Percentiles rank a stretch among this genome's conserved stretches.
phyloP scores from a whole-genome alignment of 129 eudicot species.

The Flaveria sonorensis region DNA sequence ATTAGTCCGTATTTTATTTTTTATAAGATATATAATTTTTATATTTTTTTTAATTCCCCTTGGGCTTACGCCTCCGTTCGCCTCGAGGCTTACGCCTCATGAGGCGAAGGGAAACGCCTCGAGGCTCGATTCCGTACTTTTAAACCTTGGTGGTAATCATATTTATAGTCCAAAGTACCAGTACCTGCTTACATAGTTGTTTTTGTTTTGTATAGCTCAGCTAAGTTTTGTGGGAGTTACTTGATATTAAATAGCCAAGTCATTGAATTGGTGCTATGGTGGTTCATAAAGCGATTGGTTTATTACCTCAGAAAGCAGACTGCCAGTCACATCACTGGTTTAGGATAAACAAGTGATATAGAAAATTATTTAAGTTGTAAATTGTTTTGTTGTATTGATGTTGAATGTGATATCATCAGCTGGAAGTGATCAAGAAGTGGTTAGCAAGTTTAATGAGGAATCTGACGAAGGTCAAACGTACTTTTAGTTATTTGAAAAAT shows the following conservation, averaged over 20 bases:
- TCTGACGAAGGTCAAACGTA: background rate
- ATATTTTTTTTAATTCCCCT: too few relatives aligned
- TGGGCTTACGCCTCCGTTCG: too few relatives aligned
- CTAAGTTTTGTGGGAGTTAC: background rate
- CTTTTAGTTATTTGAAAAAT: background rate
- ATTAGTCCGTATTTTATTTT: too few relatives aligned
- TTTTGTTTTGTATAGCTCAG: slow-evolving; percentile 1
- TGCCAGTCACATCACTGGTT: background rate
- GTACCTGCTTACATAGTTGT: background rate
- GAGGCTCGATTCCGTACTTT: too few relatives aligned
- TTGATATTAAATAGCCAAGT: background rate
- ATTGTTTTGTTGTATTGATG: slow-evolving; percentile 3
- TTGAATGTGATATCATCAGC: background rate
- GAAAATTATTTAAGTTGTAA: background rate
- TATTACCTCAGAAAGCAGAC: too few relatives aligned
- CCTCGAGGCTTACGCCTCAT: too few relatives aligned
- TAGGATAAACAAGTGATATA: background rate
- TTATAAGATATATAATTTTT: too few relatives aligned
- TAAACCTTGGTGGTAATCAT: too few relatives aligned
- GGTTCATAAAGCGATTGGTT: background rate
- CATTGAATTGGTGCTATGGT: background rate
- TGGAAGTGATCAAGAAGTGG: slow-evolving; percentile 1
- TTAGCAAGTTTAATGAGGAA: background rate
- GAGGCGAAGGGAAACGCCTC: too few relatives aligned
- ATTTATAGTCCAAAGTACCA: too few relatives aligned